Evolutionary conservation across 371 early-diverging fungal genomes (phyloP), one percentile per base, ranked within the genome.

Genomic region (Amoeboaphelidium protococcarum): DNA sequence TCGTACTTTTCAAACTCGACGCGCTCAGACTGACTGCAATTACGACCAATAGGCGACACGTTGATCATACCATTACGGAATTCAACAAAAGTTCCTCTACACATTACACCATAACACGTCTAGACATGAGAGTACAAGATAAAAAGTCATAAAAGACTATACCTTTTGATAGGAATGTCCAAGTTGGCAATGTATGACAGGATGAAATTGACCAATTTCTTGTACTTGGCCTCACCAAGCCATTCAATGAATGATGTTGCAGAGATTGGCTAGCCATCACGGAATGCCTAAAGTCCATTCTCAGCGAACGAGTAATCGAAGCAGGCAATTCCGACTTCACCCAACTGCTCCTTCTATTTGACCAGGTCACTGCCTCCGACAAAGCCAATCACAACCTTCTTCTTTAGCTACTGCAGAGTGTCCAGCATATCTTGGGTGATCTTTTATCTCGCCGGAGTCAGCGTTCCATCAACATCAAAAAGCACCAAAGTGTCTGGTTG

Each of bases 31-130:
- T 74, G 72, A 23, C 72, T 64, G 80, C 98, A 98, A 71, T 88
- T 91, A 50, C 99, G 80, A 41, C 99, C 99, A 48, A 99, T 85
- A 44, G 98, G 98, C 37, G 89, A 90, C 31, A 98, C 77, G 65
- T 99, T 99, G 60, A 99, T 80, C 97, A 98, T 98, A 48, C 98
- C 97, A 57, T 82, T 83, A 53, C 99, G 80, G 74, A 90, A 91
- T 65, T 99, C 99, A 58, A 99, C 60, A 65, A 98, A 98, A 3
- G 91, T 97, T 46, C 99, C 98, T 58, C 91, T 81, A 55, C 23
- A 10, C 16, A 40, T 26, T 20, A 48, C 46, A 19, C 25, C 31
- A 42, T 21, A 47, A 41, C 45, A 23, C n/a, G n/a, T n/a, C n/a
- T n/a, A n/a, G n/a, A n/a, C n/a, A 47, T 40, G n/a, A 44, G 47